Evolutionary conservation across 1,284 basidiomycete species (phyloP).

Genomic region (Rhodotorula sp.): DNA sequence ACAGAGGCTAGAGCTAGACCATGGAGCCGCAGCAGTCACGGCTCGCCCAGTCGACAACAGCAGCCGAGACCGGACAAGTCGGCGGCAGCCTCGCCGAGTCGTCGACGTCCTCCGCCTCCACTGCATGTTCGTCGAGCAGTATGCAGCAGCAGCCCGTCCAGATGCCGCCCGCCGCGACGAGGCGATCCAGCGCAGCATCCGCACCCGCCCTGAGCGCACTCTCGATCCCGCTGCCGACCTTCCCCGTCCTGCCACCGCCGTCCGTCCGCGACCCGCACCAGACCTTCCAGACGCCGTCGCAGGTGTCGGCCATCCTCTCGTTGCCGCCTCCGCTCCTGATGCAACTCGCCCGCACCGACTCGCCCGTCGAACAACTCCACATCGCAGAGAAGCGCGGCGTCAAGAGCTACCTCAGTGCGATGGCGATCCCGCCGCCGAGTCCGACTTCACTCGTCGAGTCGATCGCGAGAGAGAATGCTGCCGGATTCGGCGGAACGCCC

Average conservation of each 20-base stretch:
- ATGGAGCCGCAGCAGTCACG: too few species aligned
- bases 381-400: slow-evolving; percentile 23
- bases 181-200: not conserved
- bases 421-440: slow-evolving; percentile 41
- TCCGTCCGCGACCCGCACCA: slow-evolving; percentile 30
- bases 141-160: too few species aligned
- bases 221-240: slow-evolving; percentile 16
- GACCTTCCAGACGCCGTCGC: slow-evolving; percentile 35
- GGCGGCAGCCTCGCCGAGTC: too few species aligned
- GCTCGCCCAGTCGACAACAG: too few species aligned
- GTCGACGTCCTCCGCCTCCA: too few species aligned
- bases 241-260: slow-evolving; percentile 35
- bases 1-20: too few species aligned
- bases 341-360: slow-evolving; percentile 37
- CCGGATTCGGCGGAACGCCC: not conserved
- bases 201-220: not conserved
- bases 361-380: slow-evolving; percentile 25
- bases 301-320: slow-evolving; percentile 42
- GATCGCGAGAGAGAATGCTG: slow-evolving; percentile 2
- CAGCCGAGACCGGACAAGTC: too few species aligned
- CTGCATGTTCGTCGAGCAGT: too few species aligned
- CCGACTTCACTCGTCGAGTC: slow-evolving; percentile 31
- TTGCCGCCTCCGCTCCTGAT: slow-evolving; percentile 36
- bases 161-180: too few species aligned
- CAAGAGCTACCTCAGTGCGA: slow-evolving; percentile 29